Percentiles rank a stretch among this genome's conserved stretches.
These are phyloP conservation scores for Glycine soja DNA, from an alignment of 306 rosid species.

Conservation along the genomic window DNA sequence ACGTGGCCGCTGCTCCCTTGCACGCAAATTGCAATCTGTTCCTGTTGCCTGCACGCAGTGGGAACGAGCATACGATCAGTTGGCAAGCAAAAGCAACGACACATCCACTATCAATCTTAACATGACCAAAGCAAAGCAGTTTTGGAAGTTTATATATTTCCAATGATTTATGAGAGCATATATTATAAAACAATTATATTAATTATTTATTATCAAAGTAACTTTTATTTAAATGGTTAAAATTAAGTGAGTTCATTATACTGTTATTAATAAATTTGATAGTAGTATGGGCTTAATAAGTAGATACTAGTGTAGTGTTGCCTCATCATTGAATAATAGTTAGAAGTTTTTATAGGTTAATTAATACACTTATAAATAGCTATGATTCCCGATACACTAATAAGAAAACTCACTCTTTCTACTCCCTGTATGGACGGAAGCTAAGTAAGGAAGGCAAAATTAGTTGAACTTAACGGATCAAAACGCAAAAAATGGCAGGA, in stretches of 20 bases:
- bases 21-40: constrained; percentile 56
- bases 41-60: constrained; percentile 51
- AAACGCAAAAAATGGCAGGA: too few relatives aligned
- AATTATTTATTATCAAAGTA: not conserved
- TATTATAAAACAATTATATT: not conserved
- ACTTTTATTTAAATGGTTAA: not conserved
- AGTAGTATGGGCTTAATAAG: not conserved
- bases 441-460: too few relatives aligned
- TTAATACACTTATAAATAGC: too few relatives aligned
- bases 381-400: too few relatives aligned
- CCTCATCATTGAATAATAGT: too few relatives aligned
- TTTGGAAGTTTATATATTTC: not conserved
- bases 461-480: too few relatives aligned
- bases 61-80: constrained; percentile 39
- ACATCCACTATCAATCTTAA: not conserved
- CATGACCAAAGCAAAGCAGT: not conserved
- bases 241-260: not conserved
- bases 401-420: too few relatives aligned
- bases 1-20: constrained; percentile 59
- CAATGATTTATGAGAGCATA: not conserved
- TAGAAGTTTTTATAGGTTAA: too few relatives aligned
- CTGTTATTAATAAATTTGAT: not conserved
- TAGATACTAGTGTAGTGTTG: not conserved
- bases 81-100: too few relatives aligned
- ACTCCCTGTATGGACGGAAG: too few relatives aligned